Base-by-base conservation (phyloP, 805 yeast species). In the Suhomyces faveliae region DNA sequence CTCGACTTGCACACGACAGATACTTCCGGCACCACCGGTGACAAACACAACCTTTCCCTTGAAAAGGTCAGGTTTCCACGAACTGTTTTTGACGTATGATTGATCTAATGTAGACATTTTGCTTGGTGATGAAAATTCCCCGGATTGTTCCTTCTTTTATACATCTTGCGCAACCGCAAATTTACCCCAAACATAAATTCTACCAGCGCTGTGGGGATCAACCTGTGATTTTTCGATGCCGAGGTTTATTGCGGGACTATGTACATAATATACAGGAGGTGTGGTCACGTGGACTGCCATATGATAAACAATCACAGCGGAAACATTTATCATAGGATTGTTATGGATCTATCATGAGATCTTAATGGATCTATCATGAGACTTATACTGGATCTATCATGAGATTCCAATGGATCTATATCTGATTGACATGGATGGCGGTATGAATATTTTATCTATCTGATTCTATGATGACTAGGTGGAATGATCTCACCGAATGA, bases 21-120 rank as follows among this genome's bases (percentile, higher is more conserved):
- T 91, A n/a, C 96, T 83, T 10, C 97, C 97, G 2, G 97, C 94
- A 11, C 97, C 97, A 5, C 98, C 98, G 0, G 98, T 92, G 45
- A 89, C 88, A 55, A 91, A 87, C 4, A 83, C 94, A 2, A 89
- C 96, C 64, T 90, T 90, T 11, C 87, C 95, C 49, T 81, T 76
- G 71, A 90, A 90, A 35, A 89, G 58, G 54, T 79, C 86, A 1
- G 84, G 80, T 53, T 84, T 83, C 74, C 74, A 73, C 30, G 57
- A 40, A 27, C 69, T 52, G 40, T 47, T 55, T 5, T 59, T 51
- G 12, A 72, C 54, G 45, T 53, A 72, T 6, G 69, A 58, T 53
- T 55, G 57, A 51, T 67, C 70, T 57, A 70, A 69, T 11, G 68
- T 61, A 22, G 60, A 40, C 68, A 63, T 63, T 23, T 13, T 54